phyloP scores from a whole-genome alignment of 208 protist species.

The Leptomonas pyrrhocoris region DNA sequence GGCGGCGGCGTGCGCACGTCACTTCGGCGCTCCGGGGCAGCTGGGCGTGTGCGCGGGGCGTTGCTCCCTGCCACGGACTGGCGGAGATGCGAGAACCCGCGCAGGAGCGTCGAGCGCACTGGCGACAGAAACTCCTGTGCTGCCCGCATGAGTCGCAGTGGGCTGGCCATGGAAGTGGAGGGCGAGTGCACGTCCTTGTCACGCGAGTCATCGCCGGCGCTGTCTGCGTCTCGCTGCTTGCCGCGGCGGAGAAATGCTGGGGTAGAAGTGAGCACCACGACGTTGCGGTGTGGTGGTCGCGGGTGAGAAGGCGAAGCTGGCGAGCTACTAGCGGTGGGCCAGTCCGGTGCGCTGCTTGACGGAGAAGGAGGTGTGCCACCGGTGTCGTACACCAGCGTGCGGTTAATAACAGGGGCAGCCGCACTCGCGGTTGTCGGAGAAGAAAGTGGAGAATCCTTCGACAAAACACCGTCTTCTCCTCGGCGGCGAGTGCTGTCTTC shows the following conservation, averaged over 20 bases:
- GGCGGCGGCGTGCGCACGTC: background rate
- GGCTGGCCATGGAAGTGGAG: background rate
- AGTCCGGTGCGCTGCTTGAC: background rate
- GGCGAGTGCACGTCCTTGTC: too few species aligned
- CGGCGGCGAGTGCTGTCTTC: background rate
- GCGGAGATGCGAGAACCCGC: conserved; percentile 57
- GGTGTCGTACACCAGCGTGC: conserved; percentile 21
- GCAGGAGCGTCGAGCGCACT: conserved; percentile 25
- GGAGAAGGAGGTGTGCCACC: background rate
- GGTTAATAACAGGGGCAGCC: conserved; percentile 5
- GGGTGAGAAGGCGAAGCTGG: conserved; percentile 1
- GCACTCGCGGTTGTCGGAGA: background rate
- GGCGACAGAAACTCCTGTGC: conserved; percentile 27
- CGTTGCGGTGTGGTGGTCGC: conserved; percentile 25
- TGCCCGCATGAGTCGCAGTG: conserved; percentile 20
- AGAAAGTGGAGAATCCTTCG: background rate
- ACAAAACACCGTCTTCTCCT: background rate
- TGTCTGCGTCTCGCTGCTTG: conserved; percentile 6
- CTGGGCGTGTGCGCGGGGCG: background rate
- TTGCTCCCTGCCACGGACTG: conserved; percentile 31
- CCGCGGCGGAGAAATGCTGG: conserved; percentile 33
- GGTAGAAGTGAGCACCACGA: conserved; percentile 41
- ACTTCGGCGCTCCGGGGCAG: background rate
- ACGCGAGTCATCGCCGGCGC: background rate
- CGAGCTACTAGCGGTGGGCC: background rate